phyloP scores from a whole-genome alignment of 208 protist species.

The Acanthamoeba sp. region DNA sequence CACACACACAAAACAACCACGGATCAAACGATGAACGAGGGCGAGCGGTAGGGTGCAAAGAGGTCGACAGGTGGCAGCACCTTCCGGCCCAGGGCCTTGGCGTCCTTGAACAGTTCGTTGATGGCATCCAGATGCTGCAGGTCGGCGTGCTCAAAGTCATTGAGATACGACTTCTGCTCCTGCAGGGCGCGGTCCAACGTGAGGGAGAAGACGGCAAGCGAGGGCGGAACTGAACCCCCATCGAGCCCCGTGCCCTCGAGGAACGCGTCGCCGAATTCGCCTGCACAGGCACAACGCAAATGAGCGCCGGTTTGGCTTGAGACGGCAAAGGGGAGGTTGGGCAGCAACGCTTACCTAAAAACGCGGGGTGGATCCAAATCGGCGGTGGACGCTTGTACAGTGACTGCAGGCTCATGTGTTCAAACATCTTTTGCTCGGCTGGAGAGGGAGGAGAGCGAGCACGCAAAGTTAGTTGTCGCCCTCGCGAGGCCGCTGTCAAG shows the following conservation, averaged over 20 bases:
- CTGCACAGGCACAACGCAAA: neutral
- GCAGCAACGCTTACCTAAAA: neutral
- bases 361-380: conserved; percentile 72
- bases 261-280: conserved; percentile 75
- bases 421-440: conserved; percentile 70
- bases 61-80: neutral
- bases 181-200: conserved; percentile 52
- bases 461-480: neutral
- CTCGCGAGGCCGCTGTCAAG: neutral
- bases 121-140: conserved; percentile 74
- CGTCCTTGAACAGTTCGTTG: conserved; percentile 73
- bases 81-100: conserved; percentile 57
- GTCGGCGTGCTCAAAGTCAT: conserved; percentile 64
- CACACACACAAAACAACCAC: too few relatives aligned
- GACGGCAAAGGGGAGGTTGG: neutral
- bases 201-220: conserved; percentile 72
- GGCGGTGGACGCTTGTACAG: conserved; percentile 74
- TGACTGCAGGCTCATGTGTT: conserved; percentile 75
- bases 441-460: neutral
- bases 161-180: conserved; percentile 70
- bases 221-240: conserved; percentile 68
- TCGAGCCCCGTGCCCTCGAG: conserved; percentile 73
- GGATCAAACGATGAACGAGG: too few relatives aligned
- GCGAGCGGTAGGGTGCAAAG: too few relatives aligned
- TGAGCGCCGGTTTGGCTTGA: neutral